A percentile compares a stretch with the other conserved stretches of the same genome.
Conservation (phyloP, 2,329 filamentous ascomycete genomes). For the Trichoderma endophyticum region DNA sequence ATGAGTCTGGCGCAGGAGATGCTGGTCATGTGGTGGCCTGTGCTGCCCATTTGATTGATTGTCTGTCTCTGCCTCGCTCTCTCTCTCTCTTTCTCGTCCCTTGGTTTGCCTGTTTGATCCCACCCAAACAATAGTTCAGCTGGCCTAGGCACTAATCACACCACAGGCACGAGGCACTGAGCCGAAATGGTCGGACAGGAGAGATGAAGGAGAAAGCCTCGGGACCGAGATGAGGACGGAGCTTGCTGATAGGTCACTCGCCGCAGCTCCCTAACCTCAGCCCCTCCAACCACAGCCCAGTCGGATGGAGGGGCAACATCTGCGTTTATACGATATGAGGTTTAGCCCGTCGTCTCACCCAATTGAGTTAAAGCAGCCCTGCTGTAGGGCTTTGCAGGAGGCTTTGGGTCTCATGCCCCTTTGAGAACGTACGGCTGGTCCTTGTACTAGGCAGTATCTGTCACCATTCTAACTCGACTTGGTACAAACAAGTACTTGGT, state of each 20-base stretch:
- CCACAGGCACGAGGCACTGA: not conserved
- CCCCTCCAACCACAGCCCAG: not conserved
- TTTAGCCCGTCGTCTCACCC: not conserved
- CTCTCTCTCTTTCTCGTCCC: not conserved
- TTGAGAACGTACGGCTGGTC: not conserved
- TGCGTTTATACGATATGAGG: not conserved
- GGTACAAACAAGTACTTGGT: not conserved
- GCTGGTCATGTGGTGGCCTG: conserved; percentile 2
- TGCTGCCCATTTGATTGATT: not conserved
- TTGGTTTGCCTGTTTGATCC: not conserved
- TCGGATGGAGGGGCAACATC: conserved; percentile 1
- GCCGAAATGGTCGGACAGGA: conserved; percentile 4
- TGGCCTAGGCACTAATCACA: not conserved
- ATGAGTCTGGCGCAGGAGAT: conserved; percentile 11
- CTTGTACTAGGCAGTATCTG: not conserved
- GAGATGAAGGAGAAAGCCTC: conserved; percentile 7
- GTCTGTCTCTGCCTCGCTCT: not conserved
- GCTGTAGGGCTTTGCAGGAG: conserved; percentile 13
- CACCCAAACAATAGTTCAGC: not conserved
- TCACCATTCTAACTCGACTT: not conserved
- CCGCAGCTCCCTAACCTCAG: not conserved
- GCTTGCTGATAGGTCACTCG: not conserved
- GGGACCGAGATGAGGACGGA: conserved; percentile 5
- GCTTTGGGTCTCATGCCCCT: not conserved
- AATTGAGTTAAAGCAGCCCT: conserved; percentile 15